Evolutionary conservation across 768 basidiomycete genomes (phyloP).

Genomic region (Boletus tomentosulus): DNA sequence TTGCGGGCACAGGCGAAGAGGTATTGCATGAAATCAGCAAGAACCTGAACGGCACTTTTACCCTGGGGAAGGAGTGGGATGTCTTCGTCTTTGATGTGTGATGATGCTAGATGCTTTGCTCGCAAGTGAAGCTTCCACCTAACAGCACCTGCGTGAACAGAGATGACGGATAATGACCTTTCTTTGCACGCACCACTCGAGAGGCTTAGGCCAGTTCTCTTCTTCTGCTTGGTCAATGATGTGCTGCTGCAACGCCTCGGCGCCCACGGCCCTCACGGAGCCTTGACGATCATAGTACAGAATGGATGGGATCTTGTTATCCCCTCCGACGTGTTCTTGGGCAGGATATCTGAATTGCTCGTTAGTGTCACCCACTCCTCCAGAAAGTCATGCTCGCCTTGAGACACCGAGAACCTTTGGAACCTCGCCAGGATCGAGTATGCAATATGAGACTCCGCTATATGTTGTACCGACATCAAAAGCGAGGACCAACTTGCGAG

Average conservation of each 20-base stretch:
- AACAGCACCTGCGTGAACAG: background rate
- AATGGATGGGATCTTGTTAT: constrained; percentile 19
- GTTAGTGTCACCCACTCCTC: too few relatives aligned
- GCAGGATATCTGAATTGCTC: constrained; percentile 44
- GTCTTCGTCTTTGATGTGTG: background rate
- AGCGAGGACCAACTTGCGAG: too few relatives aligned
- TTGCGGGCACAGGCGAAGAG: too few relatives aligned
- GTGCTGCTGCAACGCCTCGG: constrained; percentile 36
- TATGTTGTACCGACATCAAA: too few relatives aligned
- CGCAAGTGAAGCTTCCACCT: constrained; percentile 37
- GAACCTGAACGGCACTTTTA: background rate
- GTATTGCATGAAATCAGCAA: too few relatives aligned
- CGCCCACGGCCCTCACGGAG: constrained; percentile 38
- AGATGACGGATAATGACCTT: background rate
- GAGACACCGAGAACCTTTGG: too few relatives aligned
- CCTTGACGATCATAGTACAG: constrained; percentile 44
- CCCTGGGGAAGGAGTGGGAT: background rate
- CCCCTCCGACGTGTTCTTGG: constrained; percentile 40
- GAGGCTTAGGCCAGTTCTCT: constrained; percentile 26
- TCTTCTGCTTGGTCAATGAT: constrained; percentile 24
- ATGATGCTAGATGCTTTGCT: constrained; percentile 9
- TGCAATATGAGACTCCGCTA: too few relatives aligned
- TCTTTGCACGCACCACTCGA: constrained; percentile 34
- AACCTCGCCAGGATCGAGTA: too few relatives aligned
- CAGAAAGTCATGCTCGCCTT: too few relatives aligned